A percentile compares a stretch with the other conserved stretches of the same genome.
These are phyloP conservation scores for Asparagopsis taxiformis DNA, from an alignment of 31 red algal genomes.

Conservation along the genomic window DNA sequence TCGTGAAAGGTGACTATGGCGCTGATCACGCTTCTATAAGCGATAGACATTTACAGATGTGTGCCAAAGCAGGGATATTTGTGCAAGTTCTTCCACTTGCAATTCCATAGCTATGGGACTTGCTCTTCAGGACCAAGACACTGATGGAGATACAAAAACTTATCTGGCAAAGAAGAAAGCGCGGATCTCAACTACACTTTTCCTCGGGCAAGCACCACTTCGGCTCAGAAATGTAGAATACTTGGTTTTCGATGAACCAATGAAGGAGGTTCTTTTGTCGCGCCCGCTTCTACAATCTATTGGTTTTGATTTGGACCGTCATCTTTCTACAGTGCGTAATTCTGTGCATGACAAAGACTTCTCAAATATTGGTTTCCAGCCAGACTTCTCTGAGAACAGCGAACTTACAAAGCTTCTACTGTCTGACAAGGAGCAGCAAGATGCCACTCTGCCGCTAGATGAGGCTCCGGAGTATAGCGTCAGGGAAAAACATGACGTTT, in stretches of 20 bases:
- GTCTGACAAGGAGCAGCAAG: no score
- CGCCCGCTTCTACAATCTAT: no score
- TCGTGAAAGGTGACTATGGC: slow-evolving; percentile 1
- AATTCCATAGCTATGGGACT: background rate
- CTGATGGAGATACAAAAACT: background rate
- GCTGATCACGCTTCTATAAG: background rate
- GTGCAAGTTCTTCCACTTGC: background rate
- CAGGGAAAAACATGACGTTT: no score
- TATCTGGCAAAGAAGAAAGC: background rate
- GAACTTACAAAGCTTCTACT: no score
- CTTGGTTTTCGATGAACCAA: slow-evolving; percentile 1
- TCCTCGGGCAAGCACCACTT: background rate
- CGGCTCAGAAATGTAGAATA: slow-evolving; percentile 16
- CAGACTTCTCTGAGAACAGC: no score
- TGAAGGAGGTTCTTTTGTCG: slow-evolving; percentile 1
- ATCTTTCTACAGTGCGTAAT: no score
- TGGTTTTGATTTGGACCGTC: no score
- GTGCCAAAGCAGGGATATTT: background rate
- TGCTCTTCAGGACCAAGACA: background rate
- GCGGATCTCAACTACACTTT: background rate
- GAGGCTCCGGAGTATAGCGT: no score
- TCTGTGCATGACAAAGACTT: no score
- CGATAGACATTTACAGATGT: background rate
- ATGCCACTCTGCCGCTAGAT: no score
- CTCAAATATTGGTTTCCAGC: no score